phyloP scores from a whole-genome alignment of 2,329 filamentous ascomycete genomes.

The Atkinsonella hypoxylon region DNA sequence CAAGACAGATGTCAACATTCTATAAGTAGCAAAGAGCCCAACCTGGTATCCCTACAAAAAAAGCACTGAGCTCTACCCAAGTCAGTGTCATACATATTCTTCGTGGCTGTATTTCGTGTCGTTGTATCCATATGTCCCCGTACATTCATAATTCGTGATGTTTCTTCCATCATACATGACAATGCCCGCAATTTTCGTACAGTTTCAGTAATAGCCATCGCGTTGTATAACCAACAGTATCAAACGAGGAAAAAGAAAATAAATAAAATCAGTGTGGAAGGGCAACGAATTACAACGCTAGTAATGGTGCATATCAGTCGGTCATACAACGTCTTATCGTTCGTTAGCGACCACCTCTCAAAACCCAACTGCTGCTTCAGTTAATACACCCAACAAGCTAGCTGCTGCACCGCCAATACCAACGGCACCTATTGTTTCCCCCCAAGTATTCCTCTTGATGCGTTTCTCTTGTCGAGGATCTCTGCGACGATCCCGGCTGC shows the following conservation, averaged over 20 bases:
- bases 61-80: background rate
- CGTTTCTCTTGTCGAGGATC: conserved; percentile 25
- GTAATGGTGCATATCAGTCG: background rate
- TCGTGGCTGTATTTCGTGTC: background rate
- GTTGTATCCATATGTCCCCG: background rate
- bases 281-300: background rate
- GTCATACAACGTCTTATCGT: background rate
- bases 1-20: background rate
- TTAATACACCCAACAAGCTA: conserved; percentile 44
- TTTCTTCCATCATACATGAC: background rate
- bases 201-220: background rate
- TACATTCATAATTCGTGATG: background rate
- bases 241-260: background rate
- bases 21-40: background rate
- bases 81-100: background rate
- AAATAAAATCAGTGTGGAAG: background rate
- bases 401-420: conserved; percentile 50
- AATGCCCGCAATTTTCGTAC: background rate
- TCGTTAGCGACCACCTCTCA: conserved; percentile 4
- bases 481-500: conserved; percentile 25
- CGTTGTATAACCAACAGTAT: background rate
- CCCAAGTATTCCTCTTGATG: conserved; percentile 33
- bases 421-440: conserved; percentile 43
- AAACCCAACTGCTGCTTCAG: conserved; percentile 37
- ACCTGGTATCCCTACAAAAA: background rate